Evolutionary conservation across 2,329 filamentous ascomycete species (phyloP).

Genomic region (Fusarium verticillioides): DNA sequence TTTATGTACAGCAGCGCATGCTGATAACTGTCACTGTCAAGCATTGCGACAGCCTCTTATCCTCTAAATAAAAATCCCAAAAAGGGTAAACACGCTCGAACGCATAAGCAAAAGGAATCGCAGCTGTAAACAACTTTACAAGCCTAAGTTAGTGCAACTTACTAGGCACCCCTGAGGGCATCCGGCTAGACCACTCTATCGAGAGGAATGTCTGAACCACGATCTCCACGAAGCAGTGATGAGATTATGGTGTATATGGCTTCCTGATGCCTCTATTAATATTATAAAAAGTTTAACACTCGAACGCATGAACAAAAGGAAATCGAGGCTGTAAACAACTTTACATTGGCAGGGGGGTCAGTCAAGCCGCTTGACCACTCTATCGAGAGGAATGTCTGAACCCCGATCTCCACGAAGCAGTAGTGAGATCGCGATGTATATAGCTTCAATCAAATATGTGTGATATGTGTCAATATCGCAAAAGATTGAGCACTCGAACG

Average conservation of each 20-base stretch:
- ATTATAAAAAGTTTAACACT: not conserved
- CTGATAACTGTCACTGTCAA: rapidly evolving
- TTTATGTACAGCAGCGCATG: not conserved
- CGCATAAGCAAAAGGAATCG: not conserved
- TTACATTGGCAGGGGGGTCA: not conserved
- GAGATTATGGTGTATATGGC: not conserved
- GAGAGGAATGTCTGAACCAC: not conserved
- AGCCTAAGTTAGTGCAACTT: not conserved
- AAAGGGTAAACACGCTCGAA: not conserved
- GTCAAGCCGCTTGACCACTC: not conserved
- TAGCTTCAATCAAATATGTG: not conserved
- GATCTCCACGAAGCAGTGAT: rapidly evolving
- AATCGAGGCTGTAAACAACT: not conserved
- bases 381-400: not conserved
- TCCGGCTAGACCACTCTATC: not conserved
- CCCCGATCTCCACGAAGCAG: not conserved
- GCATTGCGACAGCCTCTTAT: not conserved
- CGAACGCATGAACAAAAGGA: not conserved
- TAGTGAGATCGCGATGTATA: not conserved
- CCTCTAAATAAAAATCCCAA: rapidly evolving
- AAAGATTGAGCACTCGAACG: not conserved
- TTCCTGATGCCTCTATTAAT: too few species aligned
- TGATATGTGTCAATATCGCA: rapidly evolving
- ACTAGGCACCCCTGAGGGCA: too few species aligned
- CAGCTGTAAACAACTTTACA: not conserved